Evolutionary conservation across 192 early-diverging fungal species (phyloP), one percentile per base, ranked within the genome.

Genomic region (Entrophospora sp.): DNA sequence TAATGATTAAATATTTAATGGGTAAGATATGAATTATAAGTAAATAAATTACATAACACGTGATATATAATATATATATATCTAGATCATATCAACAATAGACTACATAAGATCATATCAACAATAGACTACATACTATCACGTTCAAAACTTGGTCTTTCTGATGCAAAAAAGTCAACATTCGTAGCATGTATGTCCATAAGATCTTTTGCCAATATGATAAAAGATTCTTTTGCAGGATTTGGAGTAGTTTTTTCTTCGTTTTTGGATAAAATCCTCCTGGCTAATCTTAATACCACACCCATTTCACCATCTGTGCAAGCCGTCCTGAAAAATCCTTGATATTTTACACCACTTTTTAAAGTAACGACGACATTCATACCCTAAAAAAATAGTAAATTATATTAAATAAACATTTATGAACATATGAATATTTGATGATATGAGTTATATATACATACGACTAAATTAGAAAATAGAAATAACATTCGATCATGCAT

Each of bases 261-360:
- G 36, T 65, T 66, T 44, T 73, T 69, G 34, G 70, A 60, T 9
- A 73, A 62, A 0, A 76, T 30, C 35, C 71, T 62, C 28, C 79
- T 71, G 22, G 88, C 90, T 38, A 84, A 57, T 37, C 75, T 79
- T 4, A 93, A 75, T 6, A 81, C 72, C 4, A 92, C 76, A 18
- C 83, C 83, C 7, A 91, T 67, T 43, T 91, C 89, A 7, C 77
- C 75, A 10, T 79, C 72, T 8, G 81, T 79, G 31, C 73, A 75
- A 30, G 83, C 80, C 9, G 83, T 70, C 38, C 86, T 82, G 46
- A 89, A 84, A 31, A 93, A 74, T 7, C 91, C 90, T 63, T 89
- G 81, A 63, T 80, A 90, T 52, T 72, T 74, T 18, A 71, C 69
- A 9, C 88, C 88, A 25, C 79, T 71, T 56, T 77, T 79, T 3